Evolutionary conservation across 441 rosid genomes (phyloP), one percentile per base, ranked within the genome.

Genomic region (Erodium texanum): DNA sequence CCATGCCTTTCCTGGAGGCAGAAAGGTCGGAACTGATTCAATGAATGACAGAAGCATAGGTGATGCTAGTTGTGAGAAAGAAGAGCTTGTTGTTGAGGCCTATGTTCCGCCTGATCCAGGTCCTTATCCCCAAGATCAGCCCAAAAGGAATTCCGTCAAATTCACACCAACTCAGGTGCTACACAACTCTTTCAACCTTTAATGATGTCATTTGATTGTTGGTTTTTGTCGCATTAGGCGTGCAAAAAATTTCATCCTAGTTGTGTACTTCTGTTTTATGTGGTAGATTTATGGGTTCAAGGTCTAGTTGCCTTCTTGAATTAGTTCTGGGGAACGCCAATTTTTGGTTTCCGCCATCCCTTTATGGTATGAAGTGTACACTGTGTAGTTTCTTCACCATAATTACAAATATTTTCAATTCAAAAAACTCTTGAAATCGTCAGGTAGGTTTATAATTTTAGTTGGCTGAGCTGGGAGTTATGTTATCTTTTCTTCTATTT

Each of bases 81-180:
- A 87, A 75, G 80, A 81, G 76, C 93, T 94, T 67, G 66, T 82
- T 81, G 95, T 94, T 72, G 97, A 94, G 84, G 87, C 97, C 5
- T 94, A 92, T 70, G 79, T 92, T 70, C 93, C 98, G 69, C 88
- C 96, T 58, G 96, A 92, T 68, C 99, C 97, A 34, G 98, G 99
- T 77, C 98, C 98, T 72, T 94, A 94, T 79, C 99, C 96, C 68
- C 99, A 90, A 82, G 99, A 94, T 83, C 97, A 92, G 81, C 99
- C 99, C 41, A 92, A 90, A 80, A 96, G 85, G 79, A 94, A 94
- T 61, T 84, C 93, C n/a, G 99, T 92, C 72, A 86, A 84, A 83
- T 94, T 94, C 75, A 94, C 99, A 22, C 85, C 95, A 32, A 92
- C 97, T 34, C 99, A 94, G 98, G 99, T 94, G 70, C 68, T n/a